Base-by-base conservation (phyloP, 805 yeast species). In the Cyberlindnera misumaiensis region DNA sequence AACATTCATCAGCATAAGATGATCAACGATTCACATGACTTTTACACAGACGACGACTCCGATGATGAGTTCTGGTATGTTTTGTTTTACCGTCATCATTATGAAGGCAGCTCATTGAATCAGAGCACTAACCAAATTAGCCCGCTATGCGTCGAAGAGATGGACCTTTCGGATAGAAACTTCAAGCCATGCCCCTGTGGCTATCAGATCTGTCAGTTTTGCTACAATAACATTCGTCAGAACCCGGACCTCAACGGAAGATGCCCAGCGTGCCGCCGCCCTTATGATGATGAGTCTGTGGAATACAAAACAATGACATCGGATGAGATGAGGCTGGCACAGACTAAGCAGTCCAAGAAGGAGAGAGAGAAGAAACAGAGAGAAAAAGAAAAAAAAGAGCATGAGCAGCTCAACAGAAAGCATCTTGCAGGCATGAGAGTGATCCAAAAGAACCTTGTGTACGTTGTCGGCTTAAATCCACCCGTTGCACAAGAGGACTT, bases 131-230 rank as follows among this genome's bases (percentile, higher is more conserved):
- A 37, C 38, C 58, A 55, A 55, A 51, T 8, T 30, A 67, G 96
- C 65, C 98, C 98, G 40, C 75, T 93, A 46, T 93, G 99, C 68
- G 90, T 89, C 56, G 99, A 93, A 64, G 97, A 93, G 59, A 81
- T 93, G 88, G 99, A 93, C 62, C 79, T 90, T 34, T 83, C 95
- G 13, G 98, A 93, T 63, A 87, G 84, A 56, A 86, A 88, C 65
- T 93, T 93, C 71, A 87, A 83, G 61, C 99, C 99, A n/a, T 93
- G 99, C 68, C 97, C 97, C 1, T 93, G 99, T 67, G 99, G 99
- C 14, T 93, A 93, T 56, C 97, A 94, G 60, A 85, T 93, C 42
- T 93, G 99, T 62, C 97, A 90, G 70, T 93, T 93, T 59, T 93
- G 99, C 62, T 93, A 90, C 70, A 93, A 93, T 65, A 90, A 89